Percentiles rank a stretch among this genome's conserved stretches.
Conservation (phyloP, 768 basidiomycete species). For the Amanita exitialis region DNA sequence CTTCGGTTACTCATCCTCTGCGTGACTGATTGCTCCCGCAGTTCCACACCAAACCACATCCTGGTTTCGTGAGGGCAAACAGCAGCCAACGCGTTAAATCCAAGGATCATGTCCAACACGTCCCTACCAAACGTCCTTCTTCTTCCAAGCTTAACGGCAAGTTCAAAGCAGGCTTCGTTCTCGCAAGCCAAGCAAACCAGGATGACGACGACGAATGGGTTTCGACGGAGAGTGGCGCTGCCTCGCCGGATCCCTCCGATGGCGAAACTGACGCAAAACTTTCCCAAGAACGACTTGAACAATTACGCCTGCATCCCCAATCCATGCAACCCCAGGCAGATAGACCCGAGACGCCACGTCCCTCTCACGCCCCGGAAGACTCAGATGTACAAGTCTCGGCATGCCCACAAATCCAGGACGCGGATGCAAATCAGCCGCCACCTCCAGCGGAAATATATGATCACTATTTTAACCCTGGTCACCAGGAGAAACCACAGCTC, state of each 20-base stretch:
- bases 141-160: constrained; percentile 15
- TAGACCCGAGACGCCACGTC: not conserved
- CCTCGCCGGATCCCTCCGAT: constrained; percentile 50
- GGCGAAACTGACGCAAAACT: constrained; percentile 13
- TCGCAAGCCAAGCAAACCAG: constrained; percentile 37
- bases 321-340: not conserved
- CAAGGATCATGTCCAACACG: constrained; percentile 20
- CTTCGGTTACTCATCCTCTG: constrained; percentile 18
- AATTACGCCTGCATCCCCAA: not conserved
- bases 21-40: constrained; percentile 12
- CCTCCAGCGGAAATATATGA: not conserved
- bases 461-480: constrained; percentile 3
- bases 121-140: constrained; percentile 15
- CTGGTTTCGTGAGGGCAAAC: constrained; percentile 19
- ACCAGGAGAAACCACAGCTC: not conserved
- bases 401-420: not conserved
- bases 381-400: not conserved
- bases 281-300: not conserved
- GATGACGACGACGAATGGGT: constrained; percentile 68
- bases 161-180: constrained; percentile 46
- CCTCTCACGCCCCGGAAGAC: not conserved
- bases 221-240: constrained; percentile 69
- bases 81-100: constrained; percentile 27
- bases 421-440: not conserved
- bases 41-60: constrained; percentile 19